These are phyloP conservation scores for Parsonsia alboflavescens DNA, from an alignment of 257 asterid species.

Conservation along the genomic window DNA sequence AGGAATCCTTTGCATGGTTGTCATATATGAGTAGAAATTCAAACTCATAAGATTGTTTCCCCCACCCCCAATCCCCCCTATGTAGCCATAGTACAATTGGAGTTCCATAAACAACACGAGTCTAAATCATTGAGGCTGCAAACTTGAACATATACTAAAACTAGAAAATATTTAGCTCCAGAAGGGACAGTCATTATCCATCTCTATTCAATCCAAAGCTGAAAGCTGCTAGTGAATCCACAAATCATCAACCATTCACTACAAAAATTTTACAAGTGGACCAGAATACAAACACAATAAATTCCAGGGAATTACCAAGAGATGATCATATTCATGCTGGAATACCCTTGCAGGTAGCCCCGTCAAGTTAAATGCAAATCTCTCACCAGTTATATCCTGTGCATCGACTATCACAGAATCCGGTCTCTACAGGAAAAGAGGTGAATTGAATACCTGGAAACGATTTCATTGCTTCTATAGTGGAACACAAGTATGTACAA, in stretches of 20 bases:
- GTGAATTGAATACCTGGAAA: background rate
- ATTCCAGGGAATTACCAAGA: slow-evolving; percentile 48
- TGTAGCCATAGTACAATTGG: background rate
- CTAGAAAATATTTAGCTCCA: background rate
- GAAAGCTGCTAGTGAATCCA: background rate
- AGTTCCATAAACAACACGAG: background rate
- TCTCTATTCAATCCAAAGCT: background rate
- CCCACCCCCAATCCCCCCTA: background rate
- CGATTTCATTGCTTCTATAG: slow-evolving; percentile 1
- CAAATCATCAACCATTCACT: background rate
- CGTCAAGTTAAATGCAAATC: slow-evolving; percentile 56
- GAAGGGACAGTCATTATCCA: background rate
- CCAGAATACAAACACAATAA: background rate
- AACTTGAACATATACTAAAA: too few relatives aligned
- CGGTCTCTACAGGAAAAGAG: slow-evolving; percentile 59
- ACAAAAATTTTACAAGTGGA: background rate
- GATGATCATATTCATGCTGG: slow-evolving; percentile 93
- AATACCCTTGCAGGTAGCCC: slow-evolving; percentile 85
- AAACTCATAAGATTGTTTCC: background rate
- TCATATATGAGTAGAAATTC: background rate
- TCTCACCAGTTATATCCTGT: slow-evolving; percentile 65
- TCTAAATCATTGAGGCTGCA: background rate
- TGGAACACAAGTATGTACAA: background rate
- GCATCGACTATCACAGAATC: slow-evolving; percentile 77
- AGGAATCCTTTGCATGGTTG: too few relatives aligned